A percentile compares a stretch with the other conserved stretches of the same genome.
Evolutionary conservation across 2,329 filamentous ascomycete species (phyloP).

Genomic region (Arthrinium phaeospermum): DNA sequence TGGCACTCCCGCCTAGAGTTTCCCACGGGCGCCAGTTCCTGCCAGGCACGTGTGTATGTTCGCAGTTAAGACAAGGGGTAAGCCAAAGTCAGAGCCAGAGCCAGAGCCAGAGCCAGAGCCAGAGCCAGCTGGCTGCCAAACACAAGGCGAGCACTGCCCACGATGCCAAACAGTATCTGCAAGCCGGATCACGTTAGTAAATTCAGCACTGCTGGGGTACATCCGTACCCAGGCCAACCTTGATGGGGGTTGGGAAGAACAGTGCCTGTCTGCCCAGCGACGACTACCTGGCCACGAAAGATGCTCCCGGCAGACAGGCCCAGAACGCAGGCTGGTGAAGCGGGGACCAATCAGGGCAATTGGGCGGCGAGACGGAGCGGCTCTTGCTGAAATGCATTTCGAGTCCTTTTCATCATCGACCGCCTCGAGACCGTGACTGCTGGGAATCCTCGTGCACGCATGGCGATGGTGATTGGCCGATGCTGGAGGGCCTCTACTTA

Average conservation of each 20-base stretch:
- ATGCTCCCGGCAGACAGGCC: neutral
- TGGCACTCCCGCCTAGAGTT: neutral
- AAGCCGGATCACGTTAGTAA: neutral
- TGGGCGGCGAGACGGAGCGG: neutral
- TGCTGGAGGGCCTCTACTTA: neutral
- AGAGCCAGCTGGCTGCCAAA: neutral
- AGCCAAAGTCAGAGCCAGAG: neutral
- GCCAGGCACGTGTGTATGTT: neutral
- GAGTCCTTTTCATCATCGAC: constrained; percentile 2
- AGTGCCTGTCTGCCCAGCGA: neutral
- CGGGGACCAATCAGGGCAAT: neutral
- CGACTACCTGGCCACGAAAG: neutral
- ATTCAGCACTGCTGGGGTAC: neutral
- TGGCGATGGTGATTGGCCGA: neutral
- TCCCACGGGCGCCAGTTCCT: neutral
- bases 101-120: neutral
- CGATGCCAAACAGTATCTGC: neutral
- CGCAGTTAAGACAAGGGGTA: neutral
- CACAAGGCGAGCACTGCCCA: neutral
- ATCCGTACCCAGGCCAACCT: neutral
- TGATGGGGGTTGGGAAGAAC: neutral
- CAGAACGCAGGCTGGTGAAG: neutral
- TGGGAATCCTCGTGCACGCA: neutral
- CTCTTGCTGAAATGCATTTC: neutral
- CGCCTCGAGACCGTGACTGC: neutral